Percentiles rank a stretch among this genome's conserved stretches.
Evolutionary conservation across 1,139 yeast genomes (phyloP).

Genomic region (Protomyces inundatus): DNA sequence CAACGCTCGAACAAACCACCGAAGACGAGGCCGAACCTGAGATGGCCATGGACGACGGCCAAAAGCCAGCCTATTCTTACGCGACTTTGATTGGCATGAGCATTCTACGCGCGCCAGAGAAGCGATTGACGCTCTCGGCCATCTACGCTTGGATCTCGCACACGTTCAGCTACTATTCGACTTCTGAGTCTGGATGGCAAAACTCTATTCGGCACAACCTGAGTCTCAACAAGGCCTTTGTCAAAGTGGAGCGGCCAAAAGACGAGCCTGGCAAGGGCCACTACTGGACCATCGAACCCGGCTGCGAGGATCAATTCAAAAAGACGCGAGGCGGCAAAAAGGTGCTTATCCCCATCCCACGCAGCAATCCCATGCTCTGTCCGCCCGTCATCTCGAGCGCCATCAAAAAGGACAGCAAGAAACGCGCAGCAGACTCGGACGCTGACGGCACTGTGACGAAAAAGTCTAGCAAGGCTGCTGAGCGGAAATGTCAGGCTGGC

Average conservation of each 20-base stretch:
- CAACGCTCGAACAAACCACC: not conserved
- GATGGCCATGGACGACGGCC: conserved; percentile 41
- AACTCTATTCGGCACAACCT: conserved; percentile 83
- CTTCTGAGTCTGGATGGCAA: conserved; percentile 91
- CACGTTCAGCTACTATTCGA: conserved; percentile 75
- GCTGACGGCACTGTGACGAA: conserved; percentile 7
- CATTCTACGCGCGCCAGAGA: conserved; percentile 72
- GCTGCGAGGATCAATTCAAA: conserved; percentile 75
- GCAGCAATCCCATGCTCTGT: not conserved
- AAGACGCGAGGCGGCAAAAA: conserved; percentile 42
- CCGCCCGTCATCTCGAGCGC: not conserved
- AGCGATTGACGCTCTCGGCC: conserved; percentile 78
- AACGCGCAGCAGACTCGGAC: conserved; percentile 18
- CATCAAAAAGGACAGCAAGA: conserved; percentile 13
- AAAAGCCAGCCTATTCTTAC: conserved; percentile 89
- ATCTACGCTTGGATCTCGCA: conserved; percentile 90
- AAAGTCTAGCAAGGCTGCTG: not conserved
- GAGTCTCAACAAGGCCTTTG: conserved; percentile 78
- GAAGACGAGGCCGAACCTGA: conserved; percentile 13
- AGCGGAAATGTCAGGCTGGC: not conserved
- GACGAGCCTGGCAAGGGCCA: conserved; percentile 87
- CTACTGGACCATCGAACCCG: conserved; percentile 86
- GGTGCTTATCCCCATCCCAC: not conserved
- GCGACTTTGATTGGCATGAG: conserved; percentile 95
- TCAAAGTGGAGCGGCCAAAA: conserved; percentile 84